Percentiles rank a stretch among this genome's conserved stretches.
These are phyloP conservation scores for Alternaria triticimaculans DNA, from an alignment of 2,329 filamentous ascomycete species.

Conservation along the genomic window DNA sequence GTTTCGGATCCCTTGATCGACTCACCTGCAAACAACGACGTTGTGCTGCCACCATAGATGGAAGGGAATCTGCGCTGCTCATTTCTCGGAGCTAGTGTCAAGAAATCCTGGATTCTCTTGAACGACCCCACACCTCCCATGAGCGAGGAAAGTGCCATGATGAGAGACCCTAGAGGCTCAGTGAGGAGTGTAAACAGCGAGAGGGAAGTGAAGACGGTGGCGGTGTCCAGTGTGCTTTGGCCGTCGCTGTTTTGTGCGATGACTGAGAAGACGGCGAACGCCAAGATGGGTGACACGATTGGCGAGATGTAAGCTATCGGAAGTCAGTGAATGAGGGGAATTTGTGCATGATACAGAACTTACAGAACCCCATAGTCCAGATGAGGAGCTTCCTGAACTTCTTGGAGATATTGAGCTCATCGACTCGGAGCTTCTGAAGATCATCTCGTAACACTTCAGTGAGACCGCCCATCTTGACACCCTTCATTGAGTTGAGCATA, in stretches of 20 bases:
- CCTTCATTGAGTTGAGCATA: slow-evolving; percentile 55
- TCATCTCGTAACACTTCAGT: slow-evolving; percentile 39
- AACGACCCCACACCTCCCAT: slow-evolving; percentile 56
- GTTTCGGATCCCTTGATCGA: slow-evolving; percentile 35
- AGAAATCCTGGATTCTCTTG: slow-evolving; percentile 55
- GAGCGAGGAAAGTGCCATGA: slow-evolving; percentile 55
- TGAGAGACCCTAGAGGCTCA: slow-evolving; percentile 54
- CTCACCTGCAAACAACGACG: slow-evolving; percentile 26
- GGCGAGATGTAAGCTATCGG: slow-evolving; percentile 38
- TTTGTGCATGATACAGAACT: slow-evolving; percentile 4
- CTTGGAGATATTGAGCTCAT: slow-evolving; percentile 45
- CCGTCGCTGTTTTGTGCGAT: slow-evolving; percentile 47
- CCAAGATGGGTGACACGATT: slow-evolving; percentile 52
- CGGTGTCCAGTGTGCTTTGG: slow-evolving; percentile 47
- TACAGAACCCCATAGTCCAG: slow-evolving; percentile 46
- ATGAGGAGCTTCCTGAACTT: slow-evolving; percentile 46
- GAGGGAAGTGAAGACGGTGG: slow-evolving; percentile 55
- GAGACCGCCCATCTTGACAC: slow-evolving; percentile 55
- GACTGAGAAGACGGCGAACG: slow-evolving; percentile 54
- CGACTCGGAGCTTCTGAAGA: slow-evolving; percentile 39
- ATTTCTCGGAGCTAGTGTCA: slow-evolving; percentile 36
- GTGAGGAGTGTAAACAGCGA: slow-evolving; percentile 56
- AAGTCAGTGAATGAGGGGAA: slow-evolving; percentile 4
- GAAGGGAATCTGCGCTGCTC: slow-evolving; percentile 34
- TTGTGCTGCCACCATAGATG: slow-evolving; percentile 24